A percentile compares a stretch with the other conserved stretches of the same genome.
Evolutionary conservation across 2,329 filamentous ascomycete genomes (phyloP).

Genomic region (Paracoccidioides brasiliensis): DNA sequence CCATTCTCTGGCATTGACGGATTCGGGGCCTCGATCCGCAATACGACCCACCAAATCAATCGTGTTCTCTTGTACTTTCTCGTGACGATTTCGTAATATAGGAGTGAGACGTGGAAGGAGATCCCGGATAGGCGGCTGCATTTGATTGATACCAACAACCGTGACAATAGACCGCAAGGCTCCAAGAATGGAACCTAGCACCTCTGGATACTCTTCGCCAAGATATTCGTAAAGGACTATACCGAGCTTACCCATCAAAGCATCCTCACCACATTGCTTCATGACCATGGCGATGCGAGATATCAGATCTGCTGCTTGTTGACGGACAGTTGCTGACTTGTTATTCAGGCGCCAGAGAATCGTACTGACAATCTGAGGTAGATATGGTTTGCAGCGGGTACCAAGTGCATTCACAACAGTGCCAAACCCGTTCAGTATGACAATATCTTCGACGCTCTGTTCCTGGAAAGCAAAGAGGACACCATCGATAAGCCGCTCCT

Average conservation of each 20-base stretch:
- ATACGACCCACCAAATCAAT: slow-evolving; percentile 97
- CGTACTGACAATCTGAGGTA: slow-evolving; percentile 92
- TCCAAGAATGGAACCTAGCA: slow-evolving; percentile 89
- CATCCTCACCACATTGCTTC: slow-evolving; percentile 96
- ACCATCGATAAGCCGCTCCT: slow-evolving; percentile 88
- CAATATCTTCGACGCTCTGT: slow-evolving; percentile 88
- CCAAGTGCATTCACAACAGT: slow-evolving; percentile 94
- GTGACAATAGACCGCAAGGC: slow-evolving; percentile 93
- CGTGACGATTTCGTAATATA: slow-evolving; percentile 95
- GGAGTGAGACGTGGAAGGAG: slow-evolving; percentile 87
- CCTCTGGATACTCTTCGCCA: slow-evolving; percentile 96
- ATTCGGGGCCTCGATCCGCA: slow-evolving; percentile 89
- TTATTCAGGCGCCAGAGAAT: slow-evolving; percentile 96
- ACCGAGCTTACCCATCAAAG: slow-evolving; percentile 87
- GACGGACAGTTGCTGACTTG: slow-evolving; percentile 90
- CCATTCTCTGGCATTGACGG: slow-evolving; percentile 94
- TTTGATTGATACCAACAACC: slow-evolving; percentile 92
- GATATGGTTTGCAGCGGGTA: slow-evolving; percentile 85
- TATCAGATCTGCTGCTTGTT: slow-evolving; percentile 92
- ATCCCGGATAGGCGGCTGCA: slow-evolving; percentile 97
- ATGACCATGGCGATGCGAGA: slow-evolving; percentile 97
- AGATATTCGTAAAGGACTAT: slow-evolving; percentile 95
- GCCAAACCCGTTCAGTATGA: slow-evolving; percentile 94
- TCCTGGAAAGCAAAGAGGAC: slow-evolving; percentile 96
- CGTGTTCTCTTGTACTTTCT: slow-evolving; percentile 98